Evolutionary conservation across 1,284 basidiomycete genomes (phyloP).

Genomic region (Moesziomyces parantarcticus): DNA sequence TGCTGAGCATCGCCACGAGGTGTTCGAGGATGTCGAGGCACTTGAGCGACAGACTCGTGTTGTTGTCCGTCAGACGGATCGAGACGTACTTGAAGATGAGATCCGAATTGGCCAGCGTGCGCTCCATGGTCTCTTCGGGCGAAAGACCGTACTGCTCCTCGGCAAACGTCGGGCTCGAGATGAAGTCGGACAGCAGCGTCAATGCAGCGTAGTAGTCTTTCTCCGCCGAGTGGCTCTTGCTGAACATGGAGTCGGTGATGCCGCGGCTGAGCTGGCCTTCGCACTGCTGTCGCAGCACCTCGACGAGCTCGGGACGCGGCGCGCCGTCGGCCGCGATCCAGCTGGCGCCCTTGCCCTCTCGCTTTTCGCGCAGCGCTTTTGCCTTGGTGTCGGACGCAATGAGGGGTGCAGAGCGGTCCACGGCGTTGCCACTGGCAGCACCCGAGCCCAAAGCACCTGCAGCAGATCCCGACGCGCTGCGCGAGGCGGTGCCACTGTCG

Average conservation of each 20-base stretch:
- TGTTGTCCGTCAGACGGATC: constrained; percentile 88
- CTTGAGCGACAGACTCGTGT: constrained; percentile 88
- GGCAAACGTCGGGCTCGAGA: constrained; percentile 71
- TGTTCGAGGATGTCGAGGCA: constrained; percentile 89
- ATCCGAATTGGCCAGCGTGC: constrained; percentile 90
- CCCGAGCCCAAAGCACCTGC: constrained; percentile 17
- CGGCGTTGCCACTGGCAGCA: constrained; percentile 24
- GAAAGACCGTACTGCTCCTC: constrained; percentile 75
- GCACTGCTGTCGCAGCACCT: constrained; percentile 90
- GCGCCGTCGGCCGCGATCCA: constrained; percentile 77
- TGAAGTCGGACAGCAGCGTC: constrained; percentile 80
- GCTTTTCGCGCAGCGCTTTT: constrained; percentile 79
- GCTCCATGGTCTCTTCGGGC: constrained; percentile 74
- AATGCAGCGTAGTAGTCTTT: constrained; percentile 89
- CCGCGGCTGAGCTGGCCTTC: constrained; percentile 83
- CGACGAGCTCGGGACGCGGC: constrained; percentile 85
- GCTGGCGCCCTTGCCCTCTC: constrained; percentile 75
- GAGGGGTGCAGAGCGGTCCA: constrained; percentile 72
- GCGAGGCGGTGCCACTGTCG: constrained; percentile 21
- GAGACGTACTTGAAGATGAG: constrained; percentile 93
- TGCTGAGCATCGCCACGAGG: constrained; percentile 78
- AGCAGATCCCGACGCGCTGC: constrained; percentile 27
- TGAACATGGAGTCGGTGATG: constrained; percentile 81
- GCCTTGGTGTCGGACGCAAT: constrained; percentile 77
- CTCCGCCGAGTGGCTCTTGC: constrained; percentile 91